Evolutionary conservation across 2,329 filamentous ascomycete genomes (phyloP).

Genomic region (Metarhizium humberi): DNA sequence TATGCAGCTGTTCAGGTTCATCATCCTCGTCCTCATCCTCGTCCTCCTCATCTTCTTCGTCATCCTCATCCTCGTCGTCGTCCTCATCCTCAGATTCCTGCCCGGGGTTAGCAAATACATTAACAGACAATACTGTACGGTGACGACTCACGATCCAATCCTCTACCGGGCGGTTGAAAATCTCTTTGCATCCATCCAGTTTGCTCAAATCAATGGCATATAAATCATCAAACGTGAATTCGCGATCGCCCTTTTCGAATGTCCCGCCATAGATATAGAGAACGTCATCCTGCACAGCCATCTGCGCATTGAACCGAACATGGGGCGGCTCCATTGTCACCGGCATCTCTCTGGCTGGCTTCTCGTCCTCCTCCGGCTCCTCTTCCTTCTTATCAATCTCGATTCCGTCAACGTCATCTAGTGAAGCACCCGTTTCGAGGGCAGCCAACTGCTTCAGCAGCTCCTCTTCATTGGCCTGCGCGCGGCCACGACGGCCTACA

Average conservation of each 20-base stretch:
- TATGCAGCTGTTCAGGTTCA: slow-evolving; percentile 36
- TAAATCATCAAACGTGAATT: slow-evolving; percentile 93
- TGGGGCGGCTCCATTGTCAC: slow-evolving; percentile 80
- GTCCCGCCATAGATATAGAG: slow-evolving; percentile 94
- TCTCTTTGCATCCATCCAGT: slow-evolving; percentile 84
- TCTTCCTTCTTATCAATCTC: slow-evolving; percentile 42
- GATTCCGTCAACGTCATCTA: slow-evolving; percentile 43
- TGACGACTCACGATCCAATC: slow-evolving; percentile 62
- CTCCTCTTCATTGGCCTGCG: slow-evolving; percentile 86
- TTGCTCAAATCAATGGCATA: slow-evolving; percentile 92
- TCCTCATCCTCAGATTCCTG: slow-evolving; percentile 52
- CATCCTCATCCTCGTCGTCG: slow-evolving; percentile 25
- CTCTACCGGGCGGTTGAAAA: slow-evolving; percentile 74
- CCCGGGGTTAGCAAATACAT: neutral
- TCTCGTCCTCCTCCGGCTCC: slow-evolving; percentile 44
- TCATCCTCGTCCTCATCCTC: slow-evolving; percentile 27
- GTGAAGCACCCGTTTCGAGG: slow-evolving; percentile 63
- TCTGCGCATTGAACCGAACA: slow-evolving; percentile 78
- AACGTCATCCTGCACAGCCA: slow-evolving; percentile 85
- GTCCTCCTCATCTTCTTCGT: neutral
- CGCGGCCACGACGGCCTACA: slow-evolving; percentile 56
- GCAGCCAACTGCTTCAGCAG: slow-evolving; percentile 78
- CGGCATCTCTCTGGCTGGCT: slow-evolving; percentile 51
- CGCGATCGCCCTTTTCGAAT: slow-evolving; percentile 87
- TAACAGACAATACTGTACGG: neutral